phyloP scores from a whole-genome alignment of 345 rosid genomes.

The Rhodamnia rubescens region DNA sequence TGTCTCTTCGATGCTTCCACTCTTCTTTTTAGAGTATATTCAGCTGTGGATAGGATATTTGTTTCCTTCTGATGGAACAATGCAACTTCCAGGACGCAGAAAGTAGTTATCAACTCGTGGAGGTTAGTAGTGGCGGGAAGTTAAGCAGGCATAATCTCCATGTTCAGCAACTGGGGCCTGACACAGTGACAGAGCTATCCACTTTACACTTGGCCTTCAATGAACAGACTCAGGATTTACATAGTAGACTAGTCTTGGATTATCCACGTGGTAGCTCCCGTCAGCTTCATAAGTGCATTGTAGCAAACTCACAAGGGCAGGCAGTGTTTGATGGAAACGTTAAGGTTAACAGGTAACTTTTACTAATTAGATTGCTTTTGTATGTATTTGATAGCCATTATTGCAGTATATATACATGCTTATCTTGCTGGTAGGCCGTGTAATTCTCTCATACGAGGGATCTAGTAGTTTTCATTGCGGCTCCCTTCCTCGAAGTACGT shows the following conservation, averaged over 20 bases:
- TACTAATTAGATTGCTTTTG: background rate
- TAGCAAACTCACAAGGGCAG: constrained; percentile 83
- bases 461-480: background rate
- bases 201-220: constrained; percentile 62
- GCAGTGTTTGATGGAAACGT: constrained; percentile 93
- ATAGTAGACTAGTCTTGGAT: constrained; percentile 73
- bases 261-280: constrained; percentile 73
- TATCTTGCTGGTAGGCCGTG: background rate
- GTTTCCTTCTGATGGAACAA: background rate
- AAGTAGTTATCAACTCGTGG: constrained; percentile 75
- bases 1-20: background rate
- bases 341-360: constrained; percentile 65
- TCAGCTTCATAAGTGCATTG: constrained; percentile 92
- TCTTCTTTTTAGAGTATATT: background rate
- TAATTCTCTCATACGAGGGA: background rate
- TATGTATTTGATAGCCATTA: background rate
- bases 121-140: constrained; percentile 88
- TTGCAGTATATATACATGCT: background rate
- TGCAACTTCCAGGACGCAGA: constrained; percentile 40
- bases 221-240: constrained; percentile 88
- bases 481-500: background rate
- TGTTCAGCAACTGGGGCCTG: constrained; percentile 82
- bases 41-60: background rate
- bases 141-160: constrained; percentile 89
- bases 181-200: constrained; percentile 66